A percentile compares a stretch with the other conserved stretches of the same genome.
Evolutionary conservation across 2,329 filamentous ascomycete species (phyloP).

Genomic region (Nemania serpens): DNA sequence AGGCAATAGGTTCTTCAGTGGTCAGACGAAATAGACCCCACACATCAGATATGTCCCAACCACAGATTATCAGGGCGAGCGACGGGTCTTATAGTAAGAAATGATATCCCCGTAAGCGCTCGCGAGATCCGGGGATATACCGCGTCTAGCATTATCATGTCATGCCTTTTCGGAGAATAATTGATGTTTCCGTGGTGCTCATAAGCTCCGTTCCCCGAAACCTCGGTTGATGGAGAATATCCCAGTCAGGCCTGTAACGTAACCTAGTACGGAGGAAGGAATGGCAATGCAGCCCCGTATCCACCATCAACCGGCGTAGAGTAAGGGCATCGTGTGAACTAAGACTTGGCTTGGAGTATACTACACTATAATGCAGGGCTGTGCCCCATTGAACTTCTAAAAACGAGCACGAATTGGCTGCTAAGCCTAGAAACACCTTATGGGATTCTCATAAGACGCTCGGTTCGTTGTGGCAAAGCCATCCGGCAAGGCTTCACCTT

Average conservation of each 20-base stretch:
- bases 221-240: slow-evolving; percentile 6
- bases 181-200: slow-evolving; percentile 15
- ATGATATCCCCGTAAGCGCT: background rate
- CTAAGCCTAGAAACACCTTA: background rate
- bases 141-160: slow-evolving; percentile 1
- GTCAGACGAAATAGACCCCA: slow-evolving; percentile 7
- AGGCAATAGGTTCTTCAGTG: background rate
- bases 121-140: slow-evolving; percentile 2
- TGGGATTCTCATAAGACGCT: slow-evolving; percentile 6
- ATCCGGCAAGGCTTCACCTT: slow-evolving; percentile 10
- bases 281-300: slow-evolving; percentile 21
- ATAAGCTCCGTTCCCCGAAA: background rate
- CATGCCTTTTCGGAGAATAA: slow-evolving; percentile 5
- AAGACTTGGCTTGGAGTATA: background rate
- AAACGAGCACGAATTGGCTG: slow-evolving; percentile 1
- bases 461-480: background rate
- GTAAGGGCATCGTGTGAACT: background rate
- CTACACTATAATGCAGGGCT: slow-evolving; percentile 7
- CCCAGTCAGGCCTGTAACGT: slow-evolving; percentile 12
- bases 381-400: slow-evolving; percentile 10
- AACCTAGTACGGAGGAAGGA: slow-evolving; percentile 13
- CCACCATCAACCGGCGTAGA: slow-evolving; percentile 6
- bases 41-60: background rate
- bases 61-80: background rate
- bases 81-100: slow-evolving; percentile 18